phyloP scores from a whole-genome alignment of 2,329 filamentous ascomycete species.

The Dothideomycetidae sp. region DNA sequence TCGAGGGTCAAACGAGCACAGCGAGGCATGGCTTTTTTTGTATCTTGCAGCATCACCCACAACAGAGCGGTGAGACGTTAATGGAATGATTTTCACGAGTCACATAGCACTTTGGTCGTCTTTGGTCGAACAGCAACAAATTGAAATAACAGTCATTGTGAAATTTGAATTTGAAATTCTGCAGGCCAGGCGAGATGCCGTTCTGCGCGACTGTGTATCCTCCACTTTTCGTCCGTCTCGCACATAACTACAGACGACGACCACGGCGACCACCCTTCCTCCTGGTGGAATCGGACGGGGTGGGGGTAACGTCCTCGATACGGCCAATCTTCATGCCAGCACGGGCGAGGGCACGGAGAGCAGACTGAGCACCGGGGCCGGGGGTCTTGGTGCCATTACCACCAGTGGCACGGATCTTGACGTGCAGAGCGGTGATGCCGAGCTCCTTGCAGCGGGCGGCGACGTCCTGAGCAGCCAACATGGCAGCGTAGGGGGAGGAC shows the following conservation, averaged over 20 bases:
- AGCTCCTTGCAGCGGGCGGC: slow-evolving; percentile 79
- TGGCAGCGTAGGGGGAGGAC: slow-evolving; percentile 98
- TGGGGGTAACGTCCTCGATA: slow-evolving; percentile 99
- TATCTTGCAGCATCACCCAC: too few species aligned
- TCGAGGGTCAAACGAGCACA: too few species aligned
- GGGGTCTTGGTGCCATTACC: slow-evolving; percentile 99
- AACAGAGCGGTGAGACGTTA: too few species aligned
- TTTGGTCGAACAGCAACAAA: background rate
- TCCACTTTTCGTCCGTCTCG: slow-evolving; percentile 1
- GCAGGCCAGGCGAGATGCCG: slow-evolving; percentile 27
- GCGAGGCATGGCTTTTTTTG: too few species aligned
- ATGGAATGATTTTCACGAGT: background rate
- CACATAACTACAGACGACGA: slow-evolving; percentile 72
- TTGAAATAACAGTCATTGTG: slow-evolving; percentile 1
- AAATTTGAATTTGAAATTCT: slow-evolving; percentile 11
- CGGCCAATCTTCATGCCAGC: slow-evolving; percentile 99
- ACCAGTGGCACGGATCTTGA: slow-evolving; percentile 99
- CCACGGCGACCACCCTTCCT: slow-evolving; percentile 99
- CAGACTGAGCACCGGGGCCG: slow-evolving; percentile 96
- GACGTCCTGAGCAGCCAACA: slow-evolving; percentile 95
- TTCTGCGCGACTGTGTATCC: slow-evolving; percentile 27
- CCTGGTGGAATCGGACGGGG: slow-evolving; percentile 96
- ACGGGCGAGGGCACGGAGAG: slow-evolving; percentile 95
- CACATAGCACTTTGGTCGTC: background rate
- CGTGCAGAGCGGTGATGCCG: slow-evolving; percentile 90